Evolutionary conservation across 2,329 filamentous ascomycete species (phyloP), one percentile per base, ranked within the genome.

Genomic region (Penicillium sp.): DNA sequence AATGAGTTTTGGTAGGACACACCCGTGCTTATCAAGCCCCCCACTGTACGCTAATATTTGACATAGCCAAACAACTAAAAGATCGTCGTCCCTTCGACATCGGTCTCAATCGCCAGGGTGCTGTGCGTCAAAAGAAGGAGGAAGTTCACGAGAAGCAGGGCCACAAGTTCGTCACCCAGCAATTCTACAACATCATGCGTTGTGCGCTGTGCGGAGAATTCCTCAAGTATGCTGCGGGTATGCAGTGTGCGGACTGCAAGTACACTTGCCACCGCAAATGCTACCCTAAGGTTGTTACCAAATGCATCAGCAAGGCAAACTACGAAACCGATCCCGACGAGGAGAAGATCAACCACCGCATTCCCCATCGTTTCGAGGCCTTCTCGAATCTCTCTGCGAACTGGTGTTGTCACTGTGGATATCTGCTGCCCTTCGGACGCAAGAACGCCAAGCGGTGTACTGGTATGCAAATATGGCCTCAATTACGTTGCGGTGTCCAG

Each of bases 121-220:
- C 93, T 50, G 89, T 98, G 54, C 87, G 93, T 53, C 91, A 98
- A 70, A 87, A 88, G 61, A 98, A 98, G 73, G 93, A 98, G 68
- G 90, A 97, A 60, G 84, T 98, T 4, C 87, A 96, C 71, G 93
- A 98, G 72, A 95, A 96, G 76, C 96, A 95, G 64, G 93, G 93
- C 33, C 93, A 98, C 82, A 98, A 97, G 71, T 98, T 98, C 62
- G 84, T 97, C 40, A 87, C 93, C 60, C 90, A 96, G 65, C 93
- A 96, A 67, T 98, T 98, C 69, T 98, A 97, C 82, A 98, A 97
- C 77, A 96, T 98, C 62, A 98, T 98, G 93, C 91, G 93, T 48
- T 98, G 93, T 69, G 93, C 93, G 10, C 81, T 97, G 23, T 98
- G 93, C 64, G 93, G 90, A 45, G 93, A 98, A 54, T 97, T 98